Evolutionary conservation across 2,329 filamentous ascomycete genomes (phyloP), one percentile per base, ranked within the genome.

Genomic region (Epichloe baconii): DNA sequence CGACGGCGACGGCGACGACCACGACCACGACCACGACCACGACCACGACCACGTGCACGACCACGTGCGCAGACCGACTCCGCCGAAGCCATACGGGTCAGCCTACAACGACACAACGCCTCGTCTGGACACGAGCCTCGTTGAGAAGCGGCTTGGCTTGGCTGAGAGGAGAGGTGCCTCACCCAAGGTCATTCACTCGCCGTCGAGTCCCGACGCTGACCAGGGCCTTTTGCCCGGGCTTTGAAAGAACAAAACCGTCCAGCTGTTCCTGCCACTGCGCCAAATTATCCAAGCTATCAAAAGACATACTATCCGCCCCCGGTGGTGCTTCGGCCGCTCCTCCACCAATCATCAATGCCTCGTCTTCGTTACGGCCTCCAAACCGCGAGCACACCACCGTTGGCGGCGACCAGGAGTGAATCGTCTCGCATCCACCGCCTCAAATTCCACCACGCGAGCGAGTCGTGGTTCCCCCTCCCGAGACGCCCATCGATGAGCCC

Each of bases 391-490:
- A 62, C 41, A 45, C 58, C 19, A 59, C 54, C 62, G 65, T 69
- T n/a, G 61, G 61, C 31, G 61, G 61, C 31, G 72, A 76, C n/a
- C 69, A 60, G 48, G 71, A 34, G 75, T 84, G 56, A 82, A 79
- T 61, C 75, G 81, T 44, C 81, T 82, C 57, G 75, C 77, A 11
- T 96, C 91, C 2, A 95, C 88, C 7, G 89, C 91, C 14, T 97
- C 93, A 0, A 95, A 83, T 12, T 95, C 90, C 2, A 98, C 93
- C 1, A 96, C 91, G 2, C 82, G 87, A 57, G 93, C 93, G 19
- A 90, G 86, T 62, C 80, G 93, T 59, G 93, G 93, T 43, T 97
- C 91, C 31, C 4, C 93, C 93, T 1, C 93, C 93, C 8, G 91
- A 97, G 66, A 97, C 93, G 0, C 88, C 93, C 35, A 77, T 91